These are phyloP conservation scores for Rhizopogon vulgaris DNA, from an alignment of 768 basidiomycete species.

Conservation along the genomic window DNA sequence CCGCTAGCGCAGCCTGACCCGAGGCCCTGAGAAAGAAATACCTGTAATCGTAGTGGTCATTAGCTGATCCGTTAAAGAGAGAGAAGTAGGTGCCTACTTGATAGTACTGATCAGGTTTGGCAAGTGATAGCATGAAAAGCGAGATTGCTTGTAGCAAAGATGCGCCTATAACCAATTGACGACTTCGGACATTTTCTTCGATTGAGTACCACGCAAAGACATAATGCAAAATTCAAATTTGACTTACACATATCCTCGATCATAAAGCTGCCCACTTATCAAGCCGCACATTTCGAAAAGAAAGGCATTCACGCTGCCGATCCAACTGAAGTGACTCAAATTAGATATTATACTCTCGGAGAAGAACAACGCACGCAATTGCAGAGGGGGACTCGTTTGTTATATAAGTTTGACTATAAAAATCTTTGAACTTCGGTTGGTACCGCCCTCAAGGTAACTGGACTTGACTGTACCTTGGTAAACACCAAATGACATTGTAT, in stretches of 20 bases:
- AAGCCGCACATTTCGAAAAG: slow-evolving; percentile 39
- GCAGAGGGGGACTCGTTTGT: slow-evolving; percentile 30
- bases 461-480: slow-evolving; percentile 31
- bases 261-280: slow-evolving; percentile 42
- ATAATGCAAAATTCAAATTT: neutral
- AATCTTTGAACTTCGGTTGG: slow-evolving; percentile 21
- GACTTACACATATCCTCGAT: slow-evolving; percentile 46
- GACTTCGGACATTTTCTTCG: slow-evolving; percentile 1
- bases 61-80: too few species aligned
- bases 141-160: slow-evolving; percentile 25
- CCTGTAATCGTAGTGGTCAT: slow-evolving; percentile 19
- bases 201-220: neutral
- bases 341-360: neutral
- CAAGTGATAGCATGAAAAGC: slow-evolving; percentile 42
- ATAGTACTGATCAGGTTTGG: slow-evolving; percentile 35
- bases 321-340: slow-evolving; percentile 23
- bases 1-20: slow-evolving; percentile 44
- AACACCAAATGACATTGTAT: slow-evolving; percentile 34
- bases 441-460: neutral
- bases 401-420: slow-evolving; percentile 32
- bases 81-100: slow-evolving; percentile 24
- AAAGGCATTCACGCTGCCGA: slow-evolving; percentile 46
- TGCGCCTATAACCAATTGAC: slow-evolving; percentile 21
- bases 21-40: slow-evolving; percentile 49
- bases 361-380: slow-evolving; percentile 29